Base-by-base conservation (phyloP, 305 asterid genomes). In the Fraxinus baroniana region DNA sequence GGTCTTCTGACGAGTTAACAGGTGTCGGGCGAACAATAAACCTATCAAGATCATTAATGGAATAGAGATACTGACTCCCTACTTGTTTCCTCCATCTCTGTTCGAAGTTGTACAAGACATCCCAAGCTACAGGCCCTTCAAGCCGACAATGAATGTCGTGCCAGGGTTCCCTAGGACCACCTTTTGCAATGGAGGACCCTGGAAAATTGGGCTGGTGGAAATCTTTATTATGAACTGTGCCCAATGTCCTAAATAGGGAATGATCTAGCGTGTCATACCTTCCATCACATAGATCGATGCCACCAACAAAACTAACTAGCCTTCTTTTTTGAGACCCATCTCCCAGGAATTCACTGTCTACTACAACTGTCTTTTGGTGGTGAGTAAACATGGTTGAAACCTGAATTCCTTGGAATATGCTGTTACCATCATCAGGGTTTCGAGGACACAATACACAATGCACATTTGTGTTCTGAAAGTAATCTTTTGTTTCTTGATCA, bases 111-210 rank as follows among this genome's bases (percentile, higher is more conserved):
- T 89, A 94, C 76, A 95, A 77, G 24, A 94, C 94, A 44, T 95
- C 99, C 99, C 99, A 95, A 3, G 97, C 97, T 7, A 87, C 95
- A 0, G 97, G 97, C 3, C 99, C 99, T 79, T 95, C 97, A 0
- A 95, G 79, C 32, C 90, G 84, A 78, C 97, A 94, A 72, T 94
- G 98, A 32, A 93, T 86, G 60, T 94, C 98, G 30, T 95, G 98
- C 98, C 98, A 95, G 1, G 98, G 98, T 90, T 94, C 98, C 71
- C 98, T 84, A 0, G 98, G 97, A 0, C 99, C 98, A 0, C 99
- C 98, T 87, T 93, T 95, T 75, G 13, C 78, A 80, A 93, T 80
- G 0, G 91, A 87, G 13, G 98, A 86, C 0, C 96, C 96, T 3
- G 95, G 90, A 78, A 95, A 94, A 39, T 90, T 91, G 0, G 99